Evolutionary conservation across 257 asterid species (phyloP), one percentile per base, ranked within the genome.

Genomic region (Solanum okadae): DNA sequence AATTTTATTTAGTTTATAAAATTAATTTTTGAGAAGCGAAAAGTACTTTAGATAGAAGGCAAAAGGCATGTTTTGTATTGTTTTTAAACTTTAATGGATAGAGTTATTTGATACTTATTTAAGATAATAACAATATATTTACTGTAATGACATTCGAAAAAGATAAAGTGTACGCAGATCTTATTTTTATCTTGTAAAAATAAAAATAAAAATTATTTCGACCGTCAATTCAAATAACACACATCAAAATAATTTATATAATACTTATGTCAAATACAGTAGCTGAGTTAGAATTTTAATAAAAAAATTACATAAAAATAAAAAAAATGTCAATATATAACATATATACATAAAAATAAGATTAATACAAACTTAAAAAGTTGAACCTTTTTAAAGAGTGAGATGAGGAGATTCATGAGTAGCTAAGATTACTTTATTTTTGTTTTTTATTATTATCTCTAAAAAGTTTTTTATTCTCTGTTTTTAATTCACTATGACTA

Each of bases 391-490:
- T 93, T 88, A 90, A 90, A 78, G 89, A 65, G 87, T 85, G 88
- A 77, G 92, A 86, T 65, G 95, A 91, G 92, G 92, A 92, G 94
- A 95, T 94, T 92, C 96, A 94, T 94, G 96, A 92, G 92, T 91
- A 88, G 85, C 72, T 83, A 81, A 90, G 76, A 89, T 89, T 92
- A 87, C 90, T 87, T 89, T 49, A 49, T 49, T 90, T 88, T 68
- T 42, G 8, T 52, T 85, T 87, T 87, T 90, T 49, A 49, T 90
- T 86, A 77, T 86, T 42, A 31, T 73, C 40, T 63, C 76, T 70
- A 29, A 67, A 65, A 27, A 40, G 67, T 59, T 63, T 12, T 56
- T 35, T 49, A 29, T 81, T 91, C 88, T 89, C 82, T 73, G 67
- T 82, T 27, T 82, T 61, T 85, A 88, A 88, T 88, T 89, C 92